These are phyloP conservation scores for Phytophthora sp. DNA, from an alignment of 352 stramenopile species.

Conservation along the genomic window DNA sequence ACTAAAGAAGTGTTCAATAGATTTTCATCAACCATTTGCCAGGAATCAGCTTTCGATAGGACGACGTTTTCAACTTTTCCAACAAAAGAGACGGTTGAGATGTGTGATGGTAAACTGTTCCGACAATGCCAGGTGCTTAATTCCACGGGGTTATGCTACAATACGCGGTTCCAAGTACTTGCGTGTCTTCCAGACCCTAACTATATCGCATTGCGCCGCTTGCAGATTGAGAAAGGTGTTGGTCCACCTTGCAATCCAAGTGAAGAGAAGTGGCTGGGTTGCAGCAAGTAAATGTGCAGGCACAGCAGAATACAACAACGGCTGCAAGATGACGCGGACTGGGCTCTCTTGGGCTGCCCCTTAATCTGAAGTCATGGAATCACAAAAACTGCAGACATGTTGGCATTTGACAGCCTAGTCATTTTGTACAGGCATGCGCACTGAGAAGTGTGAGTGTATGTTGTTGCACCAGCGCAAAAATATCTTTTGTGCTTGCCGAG, in stretches of 20 bases:
- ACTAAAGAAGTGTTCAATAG: conserved; percentile 9
- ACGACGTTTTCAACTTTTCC: background rate
- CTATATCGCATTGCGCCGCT: conserved; percentile 26
- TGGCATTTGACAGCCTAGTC: too few relatives aligned
- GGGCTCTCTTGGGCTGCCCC: too few relatives aligned
- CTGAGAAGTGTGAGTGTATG: too few relatives aligned
- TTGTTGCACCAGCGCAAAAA: too few relatives aligned
- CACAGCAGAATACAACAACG: too few relatives aligned
- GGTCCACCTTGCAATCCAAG: conserved; percentile 27
- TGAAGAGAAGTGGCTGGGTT: conserved; percentile 46
- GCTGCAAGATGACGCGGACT: too few relatives aligned
- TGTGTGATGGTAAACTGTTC: conserved; percentile 30
- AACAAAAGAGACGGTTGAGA: conserved; percentile 12
- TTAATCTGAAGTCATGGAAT: too few relatives aligned
- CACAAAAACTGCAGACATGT: too few relatives aligned
- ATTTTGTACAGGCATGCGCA: too few relatives aligned
- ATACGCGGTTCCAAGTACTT: conserved; percentile 28
- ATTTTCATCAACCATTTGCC: conserved; percentile 8
- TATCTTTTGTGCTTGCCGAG: too few relatives aligned
- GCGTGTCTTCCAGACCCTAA: conserved; percentile 25
- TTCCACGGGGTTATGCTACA: conserved; percentile 23
- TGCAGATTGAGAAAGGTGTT: conserved; percentile 29
- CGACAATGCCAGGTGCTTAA: conserved; percentile 23
- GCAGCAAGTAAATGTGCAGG: background rate
- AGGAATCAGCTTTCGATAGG: background rate